Percentiles rank a stretch among this genome's conserved stretches.
Evolutionary conservation across 169 alveolate genomes (phyloP).

Genomic region (Plasmodium knowlesi): DNA sequence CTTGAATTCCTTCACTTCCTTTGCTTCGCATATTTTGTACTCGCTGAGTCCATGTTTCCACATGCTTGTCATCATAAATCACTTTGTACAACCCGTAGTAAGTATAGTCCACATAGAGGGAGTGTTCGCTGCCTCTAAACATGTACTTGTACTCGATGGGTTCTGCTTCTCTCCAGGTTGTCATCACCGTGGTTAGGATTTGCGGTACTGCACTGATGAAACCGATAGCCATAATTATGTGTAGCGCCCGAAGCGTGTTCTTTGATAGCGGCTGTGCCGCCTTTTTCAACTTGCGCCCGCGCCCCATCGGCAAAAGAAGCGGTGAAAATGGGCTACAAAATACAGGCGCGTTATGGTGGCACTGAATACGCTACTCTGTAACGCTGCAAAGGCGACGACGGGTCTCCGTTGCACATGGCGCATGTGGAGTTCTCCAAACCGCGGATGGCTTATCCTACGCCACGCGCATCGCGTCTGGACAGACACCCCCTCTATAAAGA

Average conservation of each 20-base stretch:
- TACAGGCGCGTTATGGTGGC: neutral
- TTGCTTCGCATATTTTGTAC: conserved; percentile 56
- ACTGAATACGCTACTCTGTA: neutral
- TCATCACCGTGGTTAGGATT: conserved; percentile 52
- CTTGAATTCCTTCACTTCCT: conserved; percentile 59
- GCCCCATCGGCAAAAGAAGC: neutral
- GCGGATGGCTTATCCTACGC: neutral
- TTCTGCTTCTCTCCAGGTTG: conserved; percentile 68
- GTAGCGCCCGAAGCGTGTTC: conserved; percentile 14
- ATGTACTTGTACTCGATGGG: conserved; percentile 56
- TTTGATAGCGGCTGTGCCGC: conserved; percentile 14
- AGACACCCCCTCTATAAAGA: neutral
- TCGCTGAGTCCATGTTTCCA: conserved; percentile 64
- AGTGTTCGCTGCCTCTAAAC: conserved; percentile 61
- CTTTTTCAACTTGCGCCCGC: conserved; percentile 7
- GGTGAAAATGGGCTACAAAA: neutral
- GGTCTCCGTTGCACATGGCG: neutral
- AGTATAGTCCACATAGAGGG: conserved; percentile 33
- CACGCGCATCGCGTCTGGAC: neutral
- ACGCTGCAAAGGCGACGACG: neutral
- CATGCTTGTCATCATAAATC: conserved; percentile 51
- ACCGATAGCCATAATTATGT: conserved; percentile 50
- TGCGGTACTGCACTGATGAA: conserved; percentile 61
- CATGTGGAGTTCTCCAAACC: neutral
- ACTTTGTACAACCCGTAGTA: conserved; percentile 67